These are phyloP conservation scores for Paraphaeosphaeria minitans DNA, from an alignment of 2,329 filamentous ascomycete species.

Conservation along the genomic window DNA sequence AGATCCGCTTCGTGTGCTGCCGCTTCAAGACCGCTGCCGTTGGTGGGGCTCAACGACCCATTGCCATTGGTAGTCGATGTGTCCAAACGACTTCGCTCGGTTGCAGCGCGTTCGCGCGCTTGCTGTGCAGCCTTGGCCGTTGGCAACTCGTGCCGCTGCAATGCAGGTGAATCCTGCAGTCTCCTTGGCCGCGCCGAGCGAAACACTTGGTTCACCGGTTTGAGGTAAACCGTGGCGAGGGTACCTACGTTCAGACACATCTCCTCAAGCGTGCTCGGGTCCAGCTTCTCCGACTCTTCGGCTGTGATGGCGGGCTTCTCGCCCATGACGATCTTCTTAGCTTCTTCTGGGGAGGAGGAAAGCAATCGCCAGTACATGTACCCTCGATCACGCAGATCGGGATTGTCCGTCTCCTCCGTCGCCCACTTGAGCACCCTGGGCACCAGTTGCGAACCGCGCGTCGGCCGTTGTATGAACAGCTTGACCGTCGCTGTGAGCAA, in stretches of 20 bases:
- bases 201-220: conserved; percentile 97
- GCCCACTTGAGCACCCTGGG: conserved; percentile 98
- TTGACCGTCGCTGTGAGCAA: conserved; percentile 96
- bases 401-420: conserved; percentile 98
- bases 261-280: conserved; percentile 89
- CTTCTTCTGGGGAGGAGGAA: conserved; percentile 85
- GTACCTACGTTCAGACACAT: conserved; percentile 97
- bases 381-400: conserved; percentile 89
- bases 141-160: conserved; percentile 74
- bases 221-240: conserved; percentile 94
- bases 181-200: conserved; percentile 81
- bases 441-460: conserved; percentile 90
- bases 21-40: conserved; percentile 61
- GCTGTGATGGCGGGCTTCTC: conserved; percentile 96
- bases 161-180: conserved; percentile 79
- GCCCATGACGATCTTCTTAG: conserved; percentile 92
- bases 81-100: conserved; percentile 38
- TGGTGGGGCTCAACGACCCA: conserved; percentile 24
- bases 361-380: conserved; percentile 99
- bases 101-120: conserved; percentile 39
- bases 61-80: conserved; percentile 33
- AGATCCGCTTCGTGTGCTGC: conserved; percentile 85
- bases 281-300: conserved; percentile 85
- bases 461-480: conserved; percentile 94
- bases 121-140: conserved; percentile 56